phyloP scores from a whole-genome alignment of 331 rosid genomes.

The Erythrophleum ivorense region DNA sequence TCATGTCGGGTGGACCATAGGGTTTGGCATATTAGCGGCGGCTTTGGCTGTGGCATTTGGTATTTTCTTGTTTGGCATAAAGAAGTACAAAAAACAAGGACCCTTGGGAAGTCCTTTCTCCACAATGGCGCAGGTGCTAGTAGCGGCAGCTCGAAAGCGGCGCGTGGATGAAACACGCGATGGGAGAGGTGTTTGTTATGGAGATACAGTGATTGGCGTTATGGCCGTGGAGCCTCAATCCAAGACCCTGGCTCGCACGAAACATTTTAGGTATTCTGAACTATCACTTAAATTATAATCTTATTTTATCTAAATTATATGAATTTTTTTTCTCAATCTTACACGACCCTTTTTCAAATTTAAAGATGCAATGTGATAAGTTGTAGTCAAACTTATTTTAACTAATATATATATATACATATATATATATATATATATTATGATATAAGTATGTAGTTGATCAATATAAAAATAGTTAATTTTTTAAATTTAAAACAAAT shows the following conservation, averaged over 20 bases:
- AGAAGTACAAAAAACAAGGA: constrained; percentile 38
- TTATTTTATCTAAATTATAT: too few species aligned
- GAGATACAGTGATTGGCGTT: background rate
- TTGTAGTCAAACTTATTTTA: too few species aligned
- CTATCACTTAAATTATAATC: too few species aligned
- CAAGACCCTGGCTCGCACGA: constrained; percentile 33
- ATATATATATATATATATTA: too few species aligned
- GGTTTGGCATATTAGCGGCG: constrained; percentile 47
- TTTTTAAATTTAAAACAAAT: too few species aligned
- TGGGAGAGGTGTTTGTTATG: constrained; percentile 35
- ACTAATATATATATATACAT: too few species aligned
- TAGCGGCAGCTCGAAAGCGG: constrained; percentile 53
- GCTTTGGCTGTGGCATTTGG: constrained; percentile 44
- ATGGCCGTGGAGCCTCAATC: constrained; percentile 5
- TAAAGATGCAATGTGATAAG: too few species aligned
- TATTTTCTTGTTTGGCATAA: constrained; percentile 49
- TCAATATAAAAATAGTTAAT: too few species aligned
- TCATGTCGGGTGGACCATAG: constrained; percentile 53
- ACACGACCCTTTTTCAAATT: too few species aligned
- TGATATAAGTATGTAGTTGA: too few species aligned
- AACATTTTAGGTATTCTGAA: constrained; percentile 49
- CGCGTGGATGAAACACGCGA: constrained; percentile 36
- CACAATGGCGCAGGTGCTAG: constrained; percentile 42
- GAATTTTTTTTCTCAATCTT: too few species aligned
- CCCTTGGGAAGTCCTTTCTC: constrained; percentile 56